A percentile compares a stretch with the other conserved stretches of the same genome.
Evolutionary conservation across 2,329 filamentous ascomycete species (phyloP).

Genomic region (Ascochyta pisi): DNA sequence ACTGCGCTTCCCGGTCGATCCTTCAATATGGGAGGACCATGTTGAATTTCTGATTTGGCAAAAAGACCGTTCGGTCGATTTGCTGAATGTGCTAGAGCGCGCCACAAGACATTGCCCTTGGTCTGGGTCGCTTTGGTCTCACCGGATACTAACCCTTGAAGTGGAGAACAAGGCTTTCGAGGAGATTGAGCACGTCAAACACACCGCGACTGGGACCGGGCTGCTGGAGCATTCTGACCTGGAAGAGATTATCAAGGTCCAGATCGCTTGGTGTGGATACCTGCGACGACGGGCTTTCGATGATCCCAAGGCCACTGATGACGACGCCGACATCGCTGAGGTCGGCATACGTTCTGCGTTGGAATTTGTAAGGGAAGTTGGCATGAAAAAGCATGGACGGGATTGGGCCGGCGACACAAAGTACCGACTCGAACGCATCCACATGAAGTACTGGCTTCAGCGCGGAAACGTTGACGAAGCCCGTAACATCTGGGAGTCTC

Average conservation of each 20-base stretch:
- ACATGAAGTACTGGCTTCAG: slow-evolving; percentile 89
- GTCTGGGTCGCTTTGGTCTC: slow-evolving; percentile 89
- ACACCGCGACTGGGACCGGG: slow-evolving; percentile 85
- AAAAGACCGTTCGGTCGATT: slow-evolving; percentile 52
- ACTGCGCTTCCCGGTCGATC: slow-evolving; percentile 73
- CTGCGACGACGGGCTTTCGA: slow-evolving; percentile 85
- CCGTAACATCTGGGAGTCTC: slow-evolving; percentile 75
- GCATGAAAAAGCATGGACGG: slow-evolving; percentile 77
- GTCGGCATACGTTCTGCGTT: slow-evolving; percentile 86
- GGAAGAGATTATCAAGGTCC: slow-evolving; percentile 87
- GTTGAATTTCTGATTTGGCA: slow-evolving; percentile 72
- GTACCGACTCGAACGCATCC: slow-evolving; percentile 87
- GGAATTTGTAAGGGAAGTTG: slow-evolving; percentile 80
- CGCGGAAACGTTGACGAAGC: slow-evolving; percentile 79
- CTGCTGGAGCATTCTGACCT: slow-evolving; percentile 85
- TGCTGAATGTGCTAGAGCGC: slow-evolving; percentile 77
- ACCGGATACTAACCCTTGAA: slow-evolving; percentile 85
- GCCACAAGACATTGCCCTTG: slow-evolving; percentile 91
- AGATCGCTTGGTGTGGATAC: slow-evolving; percentile 93
- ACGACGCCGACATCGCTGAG: slow-evolving; percentile 82
- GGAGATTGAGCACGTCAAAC: slow-evolving; percentile 88
- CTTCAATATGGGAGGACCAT: slow-evolving; percentile 83
- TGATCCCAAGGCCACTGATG: slow-evolving; percentile 73
- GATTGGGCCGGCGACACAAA: slow-evolving; percentile 81
- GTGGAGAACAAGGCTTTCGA: slow-evolving; percentile 76